A percentile compares a stretch with the other conserved stretches of the same genome.
Evolutionary conservation across 176 grass and related monocot genomes (phyloP).

Genomic region (Themeda triandra): DNA sequence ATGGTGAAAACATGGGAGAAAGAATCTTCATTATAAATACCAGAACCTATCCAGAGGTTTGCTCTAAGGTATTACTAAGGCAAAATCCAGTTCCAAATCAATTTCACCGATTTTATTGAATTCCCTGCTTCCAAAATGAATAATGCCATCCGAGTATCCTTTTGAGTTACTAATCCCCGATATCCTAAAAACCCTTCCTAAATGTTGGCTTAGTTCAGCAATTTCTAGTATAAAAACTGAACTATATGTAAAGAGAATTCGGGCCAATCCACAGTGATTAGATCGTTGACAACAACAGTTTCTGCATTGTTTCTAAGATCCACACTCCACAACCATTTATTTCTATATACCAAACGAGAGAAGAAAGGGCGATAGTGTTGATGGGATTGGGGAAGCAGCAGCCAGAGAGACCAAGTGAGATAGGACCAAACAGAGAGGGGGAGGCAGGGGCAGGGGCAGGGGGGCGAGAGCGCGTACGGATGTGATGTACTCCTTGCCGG

Average conservation of each 20-base stretch:
- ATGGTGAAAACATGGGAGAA: not conserved
- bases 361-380: not conserved
- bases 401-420: no score
- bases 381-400: not conserved
- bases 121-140: not conserved
- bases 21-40: not conserved
- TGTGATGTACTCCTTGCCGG: conserved; percentile 98
- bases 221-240: not conserved
- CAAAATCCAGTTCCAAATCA: not conserved
- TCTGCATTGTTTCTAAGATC: not conserved
- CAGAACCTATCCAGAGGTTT: not conserved
- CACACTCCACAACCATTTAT: not conserved
- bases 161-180: not conserved
- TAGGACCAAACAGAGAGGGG: no score
- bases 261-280: not conserved
- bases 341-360: not conserved
- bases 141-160: not conserved
- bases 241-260: not conserved
- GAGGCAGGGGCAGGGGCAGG: no score
- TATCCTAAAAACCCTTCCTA: not conserved
- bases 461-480: conserved; percentile 32
- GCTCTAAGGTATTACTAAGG: not conserved
- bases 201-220: not conserved
- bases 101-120: not conserved
- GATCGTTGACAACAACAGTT: not conserved